A percentile compares a stretch with the other conserved stretches of the same genome.
phyloP scores from a whole-genome alignment of 805 yeast genomes.

The Candida sanyiensis region DNA sequence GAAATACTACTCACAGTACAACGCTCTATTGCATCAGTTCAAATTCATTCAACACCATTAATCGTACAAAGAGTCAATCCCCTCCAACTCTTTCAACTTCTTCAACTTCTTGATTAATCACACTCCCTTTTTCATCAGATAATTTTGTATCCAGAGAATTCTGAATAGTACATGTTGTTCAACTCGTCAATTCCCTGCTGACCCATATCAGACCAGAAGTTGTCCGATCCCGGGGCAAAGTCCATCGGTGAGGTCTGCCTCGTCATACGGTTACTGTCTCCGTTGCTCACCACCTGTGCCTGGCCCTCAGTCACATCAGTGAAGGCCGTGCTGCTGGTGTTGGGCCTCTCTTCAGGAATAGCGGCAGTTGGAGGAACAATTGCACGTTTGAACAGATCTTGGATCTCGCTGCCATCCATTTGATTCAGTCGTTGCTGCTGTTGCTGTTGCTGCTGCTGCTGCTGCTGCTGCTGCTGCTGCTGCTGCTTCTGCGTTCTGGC shows the following conservation, averaged over 20 bases:
- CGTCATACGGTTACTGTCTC: background rate
- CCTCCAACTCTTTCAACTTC: no score
- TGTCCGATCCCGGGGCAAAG: constrained; percentile 17
- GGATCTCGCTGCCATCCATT: background rate
- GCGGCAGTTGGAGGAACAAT: constrained; percentile 11
- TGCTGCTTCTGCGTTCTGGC: constrained; percentile 1
- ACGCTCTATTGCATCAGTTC: no score
- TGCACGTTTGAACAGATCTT: constrained; percentile 6
- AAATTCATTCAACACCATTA: no score
- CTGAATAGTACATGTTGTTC: constrained; percentile 25
- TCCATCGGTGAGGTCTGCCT: constrained; percentile 16
- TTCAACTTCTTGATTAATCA: no score
- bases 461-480: constrained; percentile 1
- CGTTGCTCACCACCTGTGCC: constrained; percentile 1
- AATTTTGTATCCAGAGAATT: constrained; percentile 25
- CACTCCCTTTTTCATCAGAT: constrained; percentile 3
- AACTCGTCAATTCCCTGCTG: constrained; percentile 24
- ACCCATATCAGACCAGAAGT: constrained; percentile 26
- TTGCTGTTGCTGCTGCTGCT: constrained; percentile 2
- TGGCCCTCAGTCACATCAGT: background rate
- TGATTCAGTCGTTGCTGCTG: background rate
- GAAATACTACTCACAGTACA: no score
- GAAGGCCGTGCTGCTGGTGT: background rate
- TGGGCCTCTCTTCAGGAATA: constrained; percentile 7
- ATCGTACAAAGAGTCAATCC: background rate